Base-by-base conservation (phyloP, 1,284 basidiomycete genomes). In the Puccinia horiana region DNA sequence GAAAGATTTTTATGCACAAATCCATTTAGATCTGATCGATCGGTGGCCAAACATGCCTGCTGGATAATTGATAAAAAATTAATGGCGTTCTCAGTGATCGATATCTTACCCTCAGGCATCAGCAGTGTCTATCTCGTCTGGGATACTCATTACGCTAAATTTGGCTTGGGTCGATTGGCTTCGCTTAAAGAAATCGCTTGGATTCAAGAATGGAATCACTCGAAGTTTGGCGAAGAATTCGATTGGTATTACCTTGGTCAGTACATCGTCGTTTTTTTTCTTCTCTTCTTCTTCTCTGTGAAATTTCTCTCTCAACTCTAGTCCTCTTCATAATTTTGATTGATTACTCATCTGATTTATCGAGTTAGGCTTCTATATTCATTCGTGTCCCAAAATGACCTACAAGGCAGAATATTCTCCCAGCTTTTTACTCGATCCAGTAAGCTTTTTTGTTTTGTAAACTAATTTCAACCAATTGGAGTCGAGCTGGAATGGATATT, bases 101-200 rank as follows among this genome's bases (percentile, higher is more conserved):
- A 99, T 86, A 92, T 99, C 80, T 89, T 99, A 8, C 96, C 96
- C 0, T 86, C 87, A 40, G 96, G 96, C 84, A 92, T 99, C 4
- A 96, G 94, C 20, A 94, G 93, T 84, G 96, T 99, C 12, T 99
- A 99, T 87, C 96, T 98, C 86, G 92, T 96, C 88, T 98, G 97
- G 88, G 91, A 95, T 85, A 91, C 91, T 11, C 89, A 89, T 49
- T 96, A 91, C 90, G 92, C 93, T 58, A 89, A 89, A 65, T 91
- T 91, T 85, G 92, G 93, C 16, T 86, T 98, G 37, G 96, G 97
- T 67, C 98, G 96, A 89, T 91, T 92, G 83, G 73, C 84, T 84
- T 95, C 93, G 0, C 86, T 98, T 83, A 90, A 92, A 40, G 95
- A 98, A 87, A 89, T 90, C 1, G 89, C 91, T 12, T 89, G 96